These are phyloP conservation scores for Allium sativum DNA, from an alignment of 106 monocot species.

Conservation along the genomic window DNA sequence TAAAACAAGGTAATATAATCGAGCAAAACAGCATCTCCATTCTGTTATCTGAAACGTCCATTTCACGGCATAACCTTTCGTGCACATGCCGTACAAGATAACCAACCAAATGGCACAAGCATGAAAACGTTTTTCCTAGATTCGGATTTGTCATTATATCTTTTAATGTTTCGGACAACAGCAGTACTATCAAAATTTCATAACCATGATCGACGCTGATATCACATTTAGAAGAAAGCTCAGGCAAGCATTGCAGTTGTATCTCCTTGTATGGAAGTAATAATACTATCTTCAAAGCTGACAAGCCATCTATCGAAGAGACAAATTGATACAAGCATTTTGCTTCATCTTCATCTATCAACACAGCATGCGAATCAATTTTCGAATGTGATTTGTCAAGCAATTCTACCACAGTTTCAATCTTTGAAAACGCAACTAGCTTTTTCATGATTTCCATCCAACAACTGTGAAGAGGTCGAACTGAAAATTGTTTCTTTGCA, in stretches of 20 bases:
- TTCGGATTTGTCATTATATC: slow-evolving; percentile 20
- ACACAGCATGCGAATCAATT: slow-evolving; percentile 8
- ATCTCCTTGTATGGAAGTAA: slow-evolving; percentile 52
- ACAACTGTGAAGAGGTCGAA: slow-evolving; percentile 62
- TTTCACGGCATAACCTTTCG: slow-evolving; percentile 26
- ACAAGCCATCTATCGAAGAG: slow-evolving; percentile 29
- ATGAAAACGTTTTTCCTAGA: slow-evolving; percentile 41
- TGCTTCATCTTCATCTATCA: slow-evolving; percentile 68
- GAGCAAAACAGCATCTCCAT: slow-evolving; percentile 21
- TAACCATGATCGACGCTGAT: slow-evolving; percentile 13
- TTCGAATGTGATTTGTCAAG: slow-evolving; percentile 41
- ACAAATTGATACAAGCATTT: slow-evolving; percentile 31
- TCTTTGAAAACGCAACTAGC: slow-evolving; percentile 34
- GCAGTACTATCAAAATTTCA: slow-evolving; percentile 46
- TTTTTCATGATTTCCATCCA: slow-evolving; percentile 63
- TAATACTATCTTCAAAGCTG: slow-evolving; percentile 47
- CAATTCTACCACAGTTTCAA: slow-evolving; percentile 27
- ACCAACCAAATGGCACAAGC: slow-evolving; percentile 61
- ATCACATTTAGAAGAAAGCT: slow-evolving; percentile 27
- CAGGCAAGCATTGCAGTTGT: slow-evolving; percentile 28
- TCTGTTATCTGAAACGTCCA: slow-evolving; percentile 4
- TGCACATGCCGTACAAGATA: slow-evolving; percentile 43
- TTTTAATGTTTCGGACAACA: slow-evolving; percentile 46
- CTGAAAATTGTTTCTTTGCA: slow-evolving; percentile 10
- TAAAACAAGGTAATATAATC: slow-evolving; percentile 63